A percentile compares a stretch with the other conserved stretches of the same genome.
Conservation (phyloP, 768 basidiomycete species). For the Termitomyces heimii region DNA sequence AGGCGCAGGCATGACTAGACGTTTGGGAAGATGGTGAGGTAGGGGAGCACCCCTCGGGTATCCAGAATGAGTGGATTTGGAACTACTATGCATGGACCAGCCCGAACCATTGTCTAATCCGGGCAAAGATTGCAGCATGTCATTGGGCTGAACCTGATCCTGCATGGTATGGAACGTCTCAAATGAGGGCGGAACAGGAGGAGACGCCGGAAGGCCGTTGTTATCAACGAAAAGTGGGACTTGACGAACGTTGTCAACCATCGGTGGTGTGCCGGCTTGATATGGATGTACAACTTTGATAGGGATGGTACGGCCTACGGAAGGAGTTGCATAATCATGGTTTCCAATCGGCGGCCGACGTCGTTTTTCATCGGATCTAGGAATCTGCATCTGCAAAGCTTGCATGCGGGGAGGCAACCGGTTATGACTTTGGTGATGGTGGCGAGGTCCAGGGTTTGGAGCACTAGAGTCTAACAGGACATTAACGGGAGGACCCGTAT, state of each 20-base stretch:
- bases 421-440: constrained; percentile 6
- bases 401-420: constrained; percentile 17
- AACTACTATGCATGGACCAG: constrained; percentile 12
- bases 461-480: constrained; percentile 6
- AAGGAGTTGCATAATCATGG: not conserved
- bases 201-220: constrained; percentile 6
- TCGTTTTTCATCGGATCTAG: constrained; percentile 11
- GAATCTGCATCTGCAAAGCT: constrained; percentile 13
- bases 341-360: constrained; percentile 3
- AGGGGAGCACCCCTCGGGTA: constrained; percentile 10
- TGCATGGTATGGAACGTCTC: not conserved
- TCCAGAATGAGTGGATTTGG: constrained; percentile 11
- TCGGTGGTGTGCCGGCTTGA: constrained; percentile 1
- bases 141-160: not conserved
- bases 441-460: constrained; percentile 5
- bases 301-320: not conserved
- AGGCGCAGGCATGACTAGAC: constrained; percentile 70
- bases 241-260: constrained; percentile 8
- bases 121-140: not conserved
- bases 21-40: constrained; percentile 48
- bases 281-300: not conserved
- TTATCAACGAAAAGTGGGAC: constrained; percentile 8
- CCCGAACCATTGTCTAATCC: constrained; percentile 1
- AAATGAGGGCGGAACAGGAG: constrained; percentile 2
- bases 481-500: not conserved